Conservation (phyloP, 441 rosid genomes). For the Corymbia citriodora region DNA sequence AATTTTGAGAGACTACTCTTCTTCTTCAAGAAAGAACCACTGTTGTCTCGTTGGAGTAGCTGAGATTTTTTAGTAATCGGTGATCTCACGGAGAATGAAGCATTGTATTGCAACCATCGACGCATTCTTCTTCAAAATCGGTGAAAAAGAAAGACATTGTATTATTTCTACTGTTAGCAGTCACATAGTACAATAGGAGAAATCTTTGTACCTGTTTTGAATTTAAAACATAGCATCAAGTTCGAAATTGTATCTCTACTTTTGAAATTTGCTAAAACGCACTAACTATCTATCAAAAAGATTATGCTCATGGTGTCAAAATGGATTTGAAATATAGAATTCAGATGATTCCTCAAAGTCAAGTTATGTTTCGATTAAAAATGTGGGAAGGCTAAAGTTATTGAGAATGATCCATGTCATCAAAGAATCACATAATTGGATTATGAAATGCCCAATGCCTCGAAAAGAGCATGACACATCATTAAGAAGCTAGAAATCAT, state of each 20-base stretch:
- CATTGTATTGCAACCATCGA: background rate
- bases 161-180: accelerated
- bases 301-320: background rate
- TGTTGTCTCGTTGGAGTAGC: background rate
- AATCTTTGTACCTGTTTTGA: background rate
- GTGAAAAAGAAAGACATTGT: too few relatives aligned
- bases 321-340: too few relatives aligned
- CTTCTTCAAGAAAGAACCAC: background rate
- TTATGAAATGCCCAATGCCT: too few relatives aligned
- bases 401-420: background rate
- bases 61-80: background rate
- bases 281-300: background rate
- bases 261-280: background rate
- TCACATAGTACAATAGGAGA: background rate
- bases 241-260: background rate
- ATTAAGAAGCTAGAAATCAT: background rate
- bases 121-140: background rate
- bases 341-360: background rate
- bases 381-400: background rate
- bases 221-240: background rate
- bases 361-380: background rate
- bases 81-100: background rate
- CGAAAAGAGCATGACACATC: accelerated
- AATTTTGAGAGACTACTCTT: background rate
- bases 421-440: background rate